Evolutionary conservation across 352 stramenopile genomes (phyloP).

Genomic region (Pythium brachiatum): DNA sequence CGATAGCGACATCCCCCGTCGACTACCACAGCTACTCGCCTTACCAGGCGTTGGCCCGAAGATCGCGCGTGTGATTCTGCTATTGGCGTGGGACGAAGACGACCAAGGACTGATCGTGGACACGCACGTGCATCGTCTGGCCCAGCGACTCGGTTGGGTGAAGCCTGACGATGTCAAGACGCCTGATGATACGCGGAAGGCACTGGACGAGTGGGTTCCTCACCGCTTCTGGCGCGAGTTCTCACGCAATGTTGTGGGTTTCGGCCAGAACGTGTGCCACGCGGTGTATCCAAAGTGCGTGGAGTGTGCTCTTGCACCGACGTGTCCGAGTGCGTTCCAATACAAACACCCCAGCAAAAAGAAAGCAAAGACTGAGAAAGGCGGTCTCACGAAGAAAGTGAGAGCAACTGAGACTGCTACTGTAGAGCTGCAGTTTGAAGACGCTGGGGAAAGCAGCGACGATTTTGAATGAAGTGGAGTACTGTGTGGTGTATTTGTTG

Average conservation of each 20-base stretch:
- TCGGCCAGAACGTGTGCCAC: slow-evolving; percentile 63
- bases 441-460: background rate
- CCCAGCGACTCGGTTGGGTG: slow-evolving; percentile 61
- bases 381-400: background rate
- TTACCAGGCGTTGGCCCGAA: slow-evolving; percentile 74
- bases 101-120: slow-evolving; percentile 69
- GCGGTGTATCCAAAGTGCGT: slow-evolving; percentile 54
- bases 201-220: slow-evolving; percentile 67
- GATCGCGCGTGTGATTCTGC: slow-evolving; percentile 61
- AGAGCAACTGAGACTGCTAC: background rate
- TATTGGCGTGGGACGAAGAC: slow-evolving; percentile 62
- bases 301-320: slow-evolving; percentile 44
- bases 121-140: slow-evolving; percentile 74
- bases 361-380: slow-evolving; percentile 12
- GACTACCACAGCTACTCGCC: slow-evolving; percentile 36
- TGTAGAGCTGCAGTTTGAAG: background rate
- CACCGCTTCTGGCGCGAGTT: slow-evolving; percentile 51
- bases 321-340: slow-evolving; percentile 52
- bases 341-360: slow-evolving; percentile 13
- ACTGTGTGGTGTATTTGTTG: background rate
- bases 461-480: background rate
- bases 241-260: slow-evolving; percentile 69
- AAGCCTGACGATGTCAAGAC: slow-evolving; percentile 9
- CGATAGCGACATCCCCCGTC: slow-evolving; percentile 47
- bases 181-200: slow-evolving; percentile 47